Conservation (phyloP, 495 filamentous ascomycete species). For the Aspergillus bridgeri region DNA sequence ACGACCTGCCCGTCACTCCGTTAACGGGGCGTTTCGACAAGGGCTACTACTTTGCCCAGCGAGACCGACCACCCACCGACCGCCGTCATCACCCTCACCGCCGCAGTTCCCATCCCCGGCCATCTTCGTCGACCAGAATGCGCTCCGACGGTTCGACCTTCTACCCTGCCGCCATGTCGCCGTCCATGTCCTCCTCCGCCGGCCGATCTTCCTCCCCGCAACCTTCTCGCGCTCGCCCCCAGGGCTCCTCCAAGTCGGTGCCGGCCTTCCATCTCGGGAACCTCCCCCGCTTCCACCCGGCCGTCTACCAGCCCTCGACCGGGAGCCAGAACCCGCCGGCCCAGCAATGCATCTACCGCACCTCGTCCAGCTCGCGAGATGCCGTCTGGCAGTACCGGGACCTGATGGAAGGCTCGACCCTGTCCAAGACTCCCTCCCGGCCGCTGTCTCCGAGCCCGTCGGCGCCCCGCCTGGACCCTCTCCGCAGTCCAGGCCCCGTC, state of each 20-base stretch:
- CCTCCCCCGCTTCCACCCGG: constrained; percentile 48
- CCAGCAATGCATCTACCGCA: constrained; percentile 33
- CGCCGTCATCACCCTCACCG: constrained; percentile 16
- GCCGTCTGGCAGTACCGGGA: constrained; percentile 41
- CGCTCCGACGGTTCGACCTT: constrained; percentile 36
- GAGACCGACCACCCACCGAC: constrained; percentile 25
- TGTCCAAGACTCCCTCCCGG: constrained; percentile 26
- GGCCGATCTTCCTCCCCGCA: constrained; percentile 36
- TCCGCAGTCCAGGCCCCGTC: constrained; percentile 73
- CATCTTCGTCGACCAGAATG: constrained; percentile 31
- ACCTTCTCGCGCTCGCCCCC: constrained; percentile 24
- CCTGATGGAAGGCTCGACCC: constrained; percentile 25
- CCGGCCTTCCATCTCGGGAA: constrained; percentile 40
- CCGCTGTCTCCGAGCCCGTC: constrained; percentile 42
- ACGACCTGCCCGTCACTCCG: constrained; percentile 43
- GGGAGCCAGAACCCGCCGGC: constrained; percentile 16
- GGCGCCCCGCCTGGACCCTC: constrained; percentile 63
- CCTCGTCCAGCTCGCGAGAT: constrained; percentile 35
- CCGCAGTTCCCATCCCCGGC: constrained; percentile 18
- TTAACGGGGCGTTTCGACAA: constrained; percentile 44
- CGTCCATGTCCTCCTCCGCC: constrained; percentile 38
- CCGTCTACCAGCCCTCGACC: constrained; percentile 39
- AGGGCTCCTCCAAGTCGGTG: constrained; percentile 29
- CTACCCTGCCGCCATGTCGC: constrained; percentile 34
- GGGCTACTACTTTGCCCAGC: constrained; percentile 36